These are phyloP conservation scores for Xylariomycetidae sp. DNA, from an alignment of 2,329 filamentous ascomycete genomes.

Conservation along the genomic window DNA sequence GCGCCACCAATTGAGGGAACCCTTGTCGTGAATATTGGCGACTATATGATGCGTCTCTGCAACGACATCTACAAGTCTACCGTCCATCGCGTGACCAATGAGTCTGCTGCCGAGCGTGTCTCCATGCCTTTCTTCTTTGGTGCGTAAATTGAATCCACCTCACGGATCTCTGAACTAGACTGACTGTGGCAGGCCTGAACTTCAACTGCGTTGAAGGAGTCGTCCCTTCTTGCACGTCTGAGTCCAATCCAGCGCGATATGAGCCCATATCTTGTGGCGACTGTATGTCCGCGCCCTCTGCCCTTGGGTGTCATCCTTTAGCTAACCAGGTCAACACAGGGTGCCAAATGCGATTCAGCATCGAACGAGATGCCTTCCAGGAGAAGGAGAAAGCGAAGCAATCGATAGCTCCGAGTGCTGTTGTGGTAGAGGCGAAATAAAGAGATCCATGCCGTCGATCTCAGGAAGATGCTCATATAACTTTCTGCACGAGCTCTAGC, in stretches of 20 bases:
- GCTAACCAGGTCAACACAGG: constrained; percentile 13
- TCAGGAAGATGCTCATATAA: constrained; percentile 33
- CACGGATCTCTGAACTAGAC: not conserved
- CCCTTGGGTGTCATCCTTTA: too few relatives aligned
- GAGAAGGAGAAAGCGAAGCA: constrained; percentile 17
- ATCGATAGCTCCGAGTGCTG: constrained; percentile 19
- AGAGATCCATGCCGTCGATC: not conserved
- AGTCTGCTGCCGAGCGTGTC: constrained; percentile 34
- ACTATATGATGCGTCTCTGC: constrained; percentile 44
- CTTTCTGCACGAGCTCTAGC: constrained; percentile 55
- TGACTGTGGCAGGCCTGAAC: constrained; percentile 35
- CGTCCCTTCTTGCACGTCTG: constrained; percentile 39
- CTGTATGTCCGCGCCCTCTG: too few relatives aligned
- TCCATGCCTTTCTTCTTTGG: constrained; percentile 54
- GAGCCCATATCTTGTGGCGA: constrained; percentile 46
- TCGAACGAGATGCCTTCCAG: constrained; percentile 21
- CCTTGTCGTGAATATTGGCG: constrained; percentile 46
- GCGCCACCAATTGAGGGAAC: constrained; percentile 38
- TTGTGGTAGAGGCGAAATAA: constrained; percentile 12
- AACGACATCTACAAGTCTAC: constrained; percentile 46
- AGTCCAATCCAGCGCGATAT: constrained; percentile 41
- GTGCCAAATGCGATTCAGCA: constrained; percentile 29
- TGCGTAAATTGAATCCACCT: constrained; percentile 12
- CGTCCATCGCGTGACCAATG: constrained; percentile 44
- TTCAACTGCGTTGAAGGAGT: constrained; percentile 44